A percentile compares a stretch with the other conserved stretches of the same genome.
Evolutionary conservation across 148 eudicot genomes (phyloP).

Genomic region (Spergularia bocconei): DNA sequence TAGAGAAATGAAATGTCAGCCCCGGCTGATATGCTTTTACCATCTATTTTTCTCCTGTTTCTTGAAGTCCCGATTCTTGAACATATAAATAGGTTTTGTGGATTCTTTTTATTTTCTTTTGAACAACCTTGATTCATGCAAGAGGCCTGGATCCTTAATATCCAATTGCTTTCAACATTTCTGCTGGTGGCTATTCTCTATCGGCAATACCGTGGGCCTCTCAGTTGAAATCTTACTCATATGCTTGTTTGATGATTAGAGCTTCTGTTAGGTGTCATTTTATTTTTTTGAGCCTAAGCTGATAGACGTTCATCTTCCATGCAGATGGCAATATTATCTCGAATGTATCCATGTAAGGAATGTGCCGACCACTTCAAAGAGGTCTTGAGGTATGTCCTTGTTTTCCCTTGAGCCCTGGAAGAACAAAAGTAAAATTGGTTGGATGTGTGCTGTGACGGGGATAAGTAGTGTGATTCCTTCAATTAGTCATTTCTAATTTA

Average conservation of each 20-base stretch:
- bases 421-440: background rate
- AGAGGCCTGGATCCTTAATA: too few species aligned
- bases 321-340: conserved; percentile 87
- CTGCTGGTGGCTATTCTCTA: background rate
- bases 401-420: background rate
- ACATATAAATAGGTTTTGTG: too few species aligned
- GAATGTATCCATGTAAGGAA: conserved; percentile 91
- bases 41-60: too few species aligned
- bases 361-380: conserved; percentile 99
- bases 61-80: too few species aligned
- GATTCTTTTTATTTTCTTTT: too few species aligned
- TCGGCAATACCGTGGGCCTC: background rate
- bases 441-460: background rate
- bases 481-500: conserved; percentile 5
- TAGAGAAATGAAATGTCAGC: too few species aligned
- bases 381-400: conserved; percentile 51
- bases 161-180: too few species aligned
- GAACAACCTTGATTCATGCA: too few species aligned
- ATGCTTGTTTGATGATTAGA: conserved; percentile 1
- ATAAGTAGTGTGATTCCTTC: background rate
- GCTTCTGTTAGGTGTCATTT: background rate
- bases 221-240: too few species aligned
- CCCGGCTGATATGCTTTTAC: too few species aligned
- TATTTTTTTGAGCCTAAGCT: background rate
- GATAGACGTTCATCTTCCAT: conserved; percentile 11